A percentile compares a stretch with the other conserved stretches of the same genome.
Evolutionary conservation across 345 rosid species (phyloP).

Genomic region (Cardamine resedifolia): DNA sequence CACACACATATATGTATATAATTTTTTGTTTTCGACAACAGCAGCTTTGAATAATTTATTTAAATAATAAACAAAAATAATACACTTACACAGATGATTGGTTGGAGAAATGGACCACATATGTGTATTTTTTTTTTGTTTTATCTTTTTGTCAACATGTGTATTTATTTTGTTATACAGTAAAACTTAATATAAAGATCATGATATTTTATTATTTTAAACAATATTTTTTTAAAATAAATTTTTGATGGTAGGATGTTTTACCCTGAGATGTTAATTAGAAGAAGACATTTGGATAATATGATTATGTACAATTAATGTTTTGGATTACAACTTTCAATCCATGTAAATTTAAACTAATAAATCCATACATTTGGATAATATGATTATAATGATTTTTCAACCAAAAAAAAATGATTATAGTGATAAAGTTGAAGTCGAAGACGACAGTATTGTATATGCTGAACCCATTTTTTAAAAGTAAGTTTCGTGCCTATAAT

Average conservation of each 20-base stretch:
- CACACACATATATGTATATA: not conserved
- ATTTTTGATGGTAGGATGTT: not conserved
- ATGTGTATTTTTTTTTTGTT: not conserved
- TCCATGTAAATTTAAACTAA: too few species aligned
- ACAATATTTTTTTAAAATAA: not conserved
- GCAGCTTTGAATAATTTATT: not conserved
- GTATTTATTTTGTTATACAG: not conserved
- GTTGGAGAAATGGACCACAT: constrained; percentile 33
- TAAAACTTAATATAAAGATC: not conserved
- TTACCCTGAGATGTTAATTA: not conserved
- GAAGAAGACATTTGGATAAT: not conserved
- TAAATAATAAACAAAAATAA: constrained; percentile 1
- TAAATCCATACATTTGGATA: too few species aligned
- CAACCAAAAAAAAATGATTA: too few species aligned
- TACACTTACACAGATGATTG: constrained; percentile 11
- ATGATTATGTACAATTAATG: too few species aligned
- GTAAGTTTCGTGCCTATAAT: too few species aligned
- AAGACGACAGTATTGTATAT: too few species aligned
- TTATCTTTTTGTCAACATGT: not conserved
- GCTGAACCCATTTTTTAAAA: too few species aligned
- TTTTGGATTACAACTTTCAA: too few species aligned
- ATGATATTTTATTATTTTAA: not conserved
- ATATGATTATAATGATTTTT: too few species aligned
- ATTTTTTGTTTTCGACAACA: not conserved
- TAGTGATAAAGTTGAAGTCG: too few species aligned